Conservation (phyloP, 495 filamentous ascomycete genomes). For the Annulohypoxylon nitens region DNA sequence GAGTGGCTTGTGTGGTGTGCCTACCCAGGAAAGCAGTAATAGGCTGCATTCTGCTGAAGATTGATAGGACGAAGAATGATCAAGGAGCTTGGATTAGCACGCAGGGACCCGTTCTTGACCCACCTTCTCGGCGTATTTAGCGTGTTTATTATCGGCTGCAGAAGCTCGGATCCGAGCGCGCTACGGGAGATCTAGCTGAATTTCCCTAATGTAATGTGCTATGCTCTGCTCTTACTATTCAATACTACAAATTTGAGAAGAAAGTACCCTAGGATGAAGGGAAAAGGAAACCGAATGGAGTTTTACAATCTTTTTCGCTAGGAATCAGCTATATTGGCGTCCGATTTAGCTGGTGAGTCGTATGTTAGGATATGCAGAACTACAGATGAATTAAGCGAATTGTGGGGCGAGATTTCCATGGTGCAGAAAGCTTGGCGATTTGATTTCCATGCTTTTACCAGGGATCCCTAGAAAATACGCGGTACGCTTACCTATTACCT, state of each 20-base stretch:
- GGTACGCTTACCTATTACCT: not conserved
- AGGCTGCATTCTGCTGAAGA: not conserved
- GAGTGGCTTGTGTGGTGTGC: not conserved
- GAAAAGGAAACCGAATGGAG: not conserved
- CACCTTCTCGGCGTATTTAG: slow-evolving; percentile 15
- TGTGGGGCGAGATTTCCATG: not conserved
- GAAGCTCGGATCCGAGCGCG: slow-evolving; percentile 33
- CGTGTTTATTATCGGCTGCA: slow-evolving; percentile 9
- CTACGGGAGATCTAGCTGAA: not conserved
- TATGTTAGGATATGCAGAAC: not conserved
- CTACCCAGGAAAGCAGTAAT: not conserved
- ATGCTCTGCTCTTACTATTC: slow-evolving; percentile 1
- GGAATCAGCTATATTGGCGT: not conserved
- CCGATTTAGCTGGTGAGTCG: not conserved
- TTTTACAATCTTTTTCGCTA: not conserved
- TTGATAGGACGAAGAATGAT: not conserved
- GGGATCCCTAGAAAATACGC: not conserved
- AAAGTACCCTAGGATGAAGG: not conserved
- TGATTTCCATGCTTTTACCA: not conserved
- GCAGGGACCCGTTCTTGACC: slow-evolving; percentile 12
- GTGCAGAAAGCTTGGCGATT: slow-evolving; percentile 2
- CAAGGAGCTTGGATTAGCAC: not conserved
- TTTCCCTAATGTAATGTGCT: not conserved
- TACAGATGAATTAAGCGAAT: slow-evolving; percentile 2
- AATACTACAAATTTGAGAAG: not conserved